phyloP scores from a whole-genome alignment of 257 asterid species.

The Petrea volubilis region DNA sequence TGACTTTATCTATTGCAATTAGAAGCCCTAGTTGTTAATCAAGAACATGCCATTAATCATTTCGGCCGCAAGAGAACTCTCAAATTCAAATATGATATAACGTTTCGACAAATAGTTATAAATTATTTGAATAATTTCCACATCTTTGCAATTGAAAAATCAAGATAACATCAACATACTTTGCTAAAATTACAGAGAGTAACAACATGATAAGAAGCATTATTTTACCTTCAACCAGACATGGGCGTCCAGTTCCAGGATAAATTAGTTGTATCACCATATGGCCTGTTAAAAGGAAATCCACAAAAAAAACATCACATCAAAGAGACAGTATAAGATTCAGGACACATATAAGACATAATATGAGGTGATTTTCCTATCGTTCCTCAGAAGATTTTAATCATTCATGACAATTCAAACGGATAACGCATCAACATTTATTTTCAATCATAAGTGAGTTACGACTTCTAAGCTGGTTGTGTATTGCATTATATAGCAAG shows the following conservation, averaged over 20 bases:
- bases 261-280: slow-evolving; percentile 47
- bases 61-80: background rate
- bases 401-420: background rate
- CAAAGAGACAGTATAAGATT: background rate
- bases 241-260: slow-evolving; percentile 47
- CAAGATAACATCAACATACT: background rate
- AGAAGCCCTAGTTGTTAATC: background rate
- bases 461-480: background rate
- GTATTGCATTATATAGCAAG: background rate
- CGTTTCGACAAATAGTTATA: background rate
- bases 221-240: slow-evolving; percentile 42
- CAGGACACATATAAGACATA: background rate
- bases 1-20: background rate
- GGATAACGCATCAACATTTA: background rate
- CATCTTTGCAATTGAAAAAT: background rate
- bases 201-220: background rate
- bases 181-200: slow-evolving; percentile 8
- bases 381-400: background rate
- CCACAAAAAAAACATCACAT: slow-evolving; percentile 6
- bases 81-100: background rate
- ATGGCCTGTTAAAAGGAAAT: slow-evolving; percentile 39
- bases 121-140: background rate
- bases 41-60: background rate
- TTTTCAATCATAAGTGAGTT: background rate
- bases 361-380: background rate